A percentile compares a stretch with the other conserved stretches of the same genome.
These are phyloP conservation scores for Arabis hirsuta DNA, from an alignment of 345 rosid genomes.

Conservation along the genomic window DNA sequence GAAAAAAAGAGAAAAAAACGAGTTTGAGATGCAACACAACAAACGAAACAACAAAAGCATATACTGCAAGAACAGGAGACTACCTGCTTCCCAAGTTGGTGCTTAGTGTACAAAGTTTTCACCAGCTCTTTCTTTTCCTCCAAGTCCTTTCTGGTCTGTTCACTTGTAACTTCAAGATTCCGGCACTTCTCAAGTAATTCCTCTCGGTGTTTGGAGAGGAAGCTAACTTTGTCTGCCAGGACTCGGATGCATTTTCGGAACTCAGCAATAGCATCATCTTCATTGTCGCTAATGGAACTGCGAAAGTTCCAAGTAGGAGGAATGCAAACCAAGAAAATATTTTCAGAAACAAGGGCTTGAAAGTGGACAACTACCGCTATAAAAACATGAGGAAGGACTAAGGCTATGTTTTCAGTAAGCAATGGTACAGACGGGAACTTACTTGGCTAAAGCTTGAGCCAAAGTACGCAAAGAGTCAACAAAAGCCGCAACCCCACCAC, in stretches of 20 bases:
- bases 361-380: constrained; percentile 5
- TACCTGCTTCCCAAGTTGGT: constrained; percentile 98
- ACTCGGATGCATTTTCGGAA: constrained; percentile 72
- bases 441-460: constrained; percentile 93
- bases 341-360: constrained; percentile 30
- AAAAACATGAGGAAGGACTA: neutral
- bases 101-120: constrained; percentile 79
- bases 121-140: constrained; percentile 82
- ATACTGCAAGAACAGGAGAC: constrained; percentile 12
- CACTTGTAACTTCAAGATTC: constrained; percentile 70
- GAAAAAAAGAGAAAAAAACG: neutral
- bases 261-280: constrained; percentile 74
- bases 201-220: constrained; percentile 72
- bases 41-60: constrained; percentile 14
- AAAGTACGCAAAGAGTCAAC: constrained; percentile 75
- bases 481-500: constrained; percentile 74
- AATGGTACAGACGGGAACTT: constrained; percentile 44
- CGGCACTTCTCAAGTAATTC: constrained; percentile 79
- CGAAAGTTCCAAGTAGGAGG: constrained; percentile 36
- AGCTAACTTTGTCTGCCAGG: constrained; percentile 80
- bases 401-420: constrained; percentile 14
- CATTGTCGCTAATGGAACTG: constrained; percentile 75
- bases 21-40: neutral
- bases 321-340: constrained; percentile 26
- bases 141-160: constrained; percentile 75